Conservation (phyloP, 495 filamentous ascomycete species). For the Aspergillus avenaceus region DNA sequence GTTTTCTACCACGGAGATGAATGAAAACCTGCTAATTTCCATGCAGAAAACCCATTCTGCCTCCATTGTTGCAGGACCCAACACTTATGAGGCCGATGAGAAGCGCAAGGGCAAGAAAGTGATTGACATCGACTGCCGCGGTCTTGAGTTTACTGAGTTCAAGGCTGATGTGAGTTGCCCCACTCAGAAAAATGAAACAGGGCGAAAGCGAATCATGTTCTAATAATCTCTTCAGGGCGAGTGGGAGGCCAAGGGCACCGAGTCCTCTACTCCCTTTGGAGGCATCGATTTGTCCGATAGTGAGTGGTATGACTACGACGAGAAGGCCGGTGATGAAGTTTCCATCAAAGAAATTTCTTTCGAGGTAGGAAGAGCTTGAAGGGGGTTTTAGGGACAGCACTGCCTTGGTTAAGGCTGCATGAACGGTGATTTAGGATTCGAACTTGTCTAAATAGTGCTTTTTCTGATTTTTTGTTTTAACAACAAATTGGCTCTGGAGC, state of each 20-base stretch:
- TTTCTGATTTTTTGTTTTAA: not conserved
- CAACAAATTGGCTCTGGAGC: not conserved
- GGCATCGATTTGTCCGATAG: conserved; percentile 79
- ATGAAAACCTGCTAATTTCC: no score
- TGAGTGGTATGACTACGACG: conserved; percentile 89
- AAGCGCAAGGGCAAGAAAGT: conserved; percentile 73
- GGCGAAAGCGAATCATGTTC: no score
- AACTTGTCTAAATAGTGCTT: conserved; percentile 11
- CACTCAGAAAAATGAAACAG: not conserved
- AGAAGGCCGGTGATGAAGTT: conserved; percentile 74
- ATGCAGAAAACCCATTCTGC: conserved; percentile 65
- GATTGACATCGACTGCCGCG: conserved; percentile 87
- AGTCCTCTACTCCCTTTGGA: conserved; percentile 73
- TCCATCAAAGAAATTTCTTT: conserved; percentile 91
- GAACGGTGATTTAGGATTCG: conserved; percentile 5
- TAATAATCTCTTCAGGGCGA: conserved; percentile 59
- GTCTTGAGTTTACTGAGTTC: conserved; percentile 88
- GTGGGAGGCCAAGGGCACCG: conserved; percentile 78
- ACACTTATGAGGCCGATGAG: conserved; percentile 53
- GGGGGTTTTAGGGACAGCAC: not conserved
- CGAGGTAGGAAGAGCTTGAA: conserved; percentile 58
- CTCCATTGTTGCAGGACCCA: conserved; percentile 67
- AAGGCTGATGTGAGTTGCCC: conserved; percentile 65
- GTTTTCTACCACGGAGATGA: not conserved
- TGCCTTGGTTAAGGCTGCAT: not conserved